Evolutionary conservation across 495 filamentous ascomycete genomes (phyloP).

Genomic region (Penicillium riverlandense): DNA sequence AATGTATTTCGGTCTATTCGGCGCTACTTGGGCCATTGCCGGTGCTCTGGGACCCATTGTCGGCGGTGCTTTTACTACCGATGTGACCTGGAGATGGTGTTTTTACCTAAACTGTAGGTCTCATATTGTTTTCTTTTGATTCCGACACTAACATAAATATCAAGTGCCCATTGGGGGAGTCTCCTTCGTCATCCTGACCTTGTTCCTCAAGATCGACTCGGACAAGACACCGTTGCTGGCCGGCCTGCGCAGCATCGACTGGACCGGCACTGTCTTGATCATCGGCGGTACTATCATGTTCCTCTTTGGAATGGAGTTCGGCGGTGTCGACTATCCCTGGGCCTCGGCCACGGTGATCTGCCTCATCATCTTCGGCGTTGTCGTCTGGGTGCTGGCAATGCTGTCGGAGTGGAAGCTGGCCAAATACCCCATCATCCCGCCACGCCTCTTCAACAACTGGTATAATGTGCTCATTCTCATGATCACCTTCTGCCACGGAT

Average conservation of each 20-base stretch:
- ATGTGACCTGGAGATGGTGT: conserved; percentile 56
- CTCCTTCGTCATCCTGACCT: conserved; percentile 56
- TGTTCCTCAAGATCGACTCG: conserved; percentile 70
- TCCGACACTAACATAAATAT: conserved; percentile 6
- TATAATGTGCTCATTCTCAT: conserved; percentile 52
- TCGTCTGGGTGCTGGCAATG: conserved; percentile 56
- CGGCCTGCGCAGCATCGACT: conserved; percentile 72
- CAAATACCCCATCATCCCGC: conserved; percentile 69
- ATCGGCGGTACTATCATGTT: conserved; percentile 77
- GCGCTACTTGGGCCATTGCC: conserved; percentile 69
- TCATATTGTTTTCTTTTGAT: not conserved
- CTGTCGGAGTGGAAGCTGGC: conserved; percentile 67
- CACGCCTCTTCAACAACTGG: conserved; percentile 54
- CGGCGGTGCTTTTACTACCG: conserved; percentile 66
- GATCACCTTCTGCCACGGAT: conserved; percentile 58
- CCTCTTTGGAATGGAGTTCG: conserved; percentile 71
- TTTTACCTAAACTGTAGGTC: conserved; percentile 58
- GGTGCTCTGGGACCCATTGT: conserved; percentile 67
- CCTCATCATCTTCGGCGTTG: conserved; percentile 66
- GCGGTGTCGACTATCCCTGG: conserved; percentile 73
- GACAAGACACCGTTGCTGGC: conserved; percentile 62
- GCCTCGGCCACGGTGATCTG: conserved; percentile 66
- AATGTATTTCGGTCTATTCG: conserved; percentile 57
- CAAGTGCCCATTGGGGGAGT: conserved; percentile 64
- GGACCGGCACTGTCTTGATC: conserved; percentile 61